phyloP scores from a whole-genome alignment of 169 alveolate genomes.

The Plasmodium billcollinsi region DNA sequence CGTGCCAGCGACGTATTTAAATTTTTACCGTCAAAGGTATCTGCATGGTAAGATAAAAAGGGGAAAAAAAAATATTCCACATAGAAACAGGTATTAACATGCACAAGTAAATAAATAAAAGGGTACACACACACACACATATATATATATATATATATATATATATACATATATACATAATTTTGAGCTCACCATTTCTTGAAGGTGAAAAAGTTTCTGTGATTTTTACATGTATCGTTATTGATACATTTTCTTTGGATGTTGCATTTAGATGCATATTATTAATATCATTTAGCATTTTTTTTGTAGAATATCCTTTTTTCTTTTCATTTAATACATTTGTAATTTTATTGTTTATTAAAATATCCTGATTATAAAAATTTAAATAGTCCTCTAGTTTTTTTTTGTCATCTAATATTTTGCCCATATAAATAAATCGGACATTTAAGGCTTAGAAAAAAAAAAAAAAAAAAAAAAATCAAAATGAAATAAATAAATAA shows the following conservation, averaged over 20 bases:
- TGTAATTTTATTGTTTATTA: conserved; percentile 5
- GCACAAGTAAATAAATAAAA: background rate
- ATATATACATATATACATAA: background rate
- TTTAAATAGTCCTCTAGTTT: conserved; percentile 69
- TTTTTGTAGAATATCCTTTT: conserved; percentile 5
- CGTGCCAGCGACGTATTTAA: conserved; percentile 26
- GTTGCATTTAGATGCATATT: background rate
- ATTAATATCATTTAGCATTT: conserved; percentile 1
- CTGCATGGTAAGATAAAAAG: background rate
- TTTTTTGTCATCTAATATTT: conserved; percentile 74
- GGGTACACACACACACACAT: too few relatives aligned
- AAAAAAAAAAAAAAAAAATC: too few relatives aligned
- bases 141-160: background rate
- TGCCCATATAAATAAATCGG: conserved; percentile 82
- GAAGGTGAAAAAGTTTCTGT: conserved; percentile 17
- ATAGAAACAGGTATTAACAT: background rate
- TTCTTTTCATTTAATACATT: conserved; percentile 5
- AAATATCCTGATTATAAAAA: conserved; percentile 36
- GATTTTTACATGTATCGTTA: conserved; percentile 57
- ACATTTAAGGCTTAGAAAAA: conserved; percentile 75
- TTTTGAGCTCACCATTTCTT: conserved; percentile 14
- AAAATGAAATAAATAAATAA: background rate
- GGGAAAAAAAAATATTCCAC: background rate
- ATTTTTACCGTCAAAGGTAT: conserved; percentile 7
- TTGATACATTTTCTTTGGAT: conserved; percentile 31